Conservation (phyloP, 2,329 filamentous ascomycete species). For the Pyrenophora seminiperda region DNA sequence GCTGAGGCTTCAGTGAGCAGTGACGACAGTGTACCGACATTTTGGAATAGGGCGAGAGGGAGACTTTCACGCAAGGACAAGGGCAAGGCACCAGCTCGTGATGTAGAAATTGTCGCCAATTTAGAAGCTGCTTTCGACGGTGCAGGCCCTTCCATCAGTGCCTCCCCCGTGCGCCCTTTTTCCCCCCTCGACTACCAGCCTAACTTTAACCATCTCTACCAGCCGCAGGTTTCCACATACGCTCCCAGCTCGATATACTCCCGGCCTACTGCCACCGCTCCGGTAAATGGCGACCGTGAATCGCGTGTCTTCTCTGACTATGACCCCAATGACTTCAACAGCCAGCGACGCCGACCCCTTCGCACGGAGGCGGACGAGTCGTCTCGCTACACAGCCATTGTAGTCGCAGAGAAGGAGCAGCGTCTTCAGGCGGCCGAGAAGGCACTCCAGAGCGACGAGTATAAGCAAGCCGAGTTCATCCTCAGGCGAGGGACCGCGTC, state of each 20-base stretch:
- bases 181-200: background rate
- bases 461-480: conserved; percentile 4
- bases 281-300: background rate
- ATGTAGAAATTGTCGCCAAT: background rate
- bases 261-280: background rate
- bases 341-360: background rate
- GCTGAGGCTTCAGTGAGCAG: background rate
- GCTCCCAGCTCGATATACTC: background rate
- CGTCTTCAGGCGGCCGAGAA: background rate
- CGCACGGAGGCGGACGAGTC: background rate
- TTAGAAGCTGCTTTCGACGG: background rate
- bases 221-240: background rate
- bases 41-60: conserved; percentile 7
- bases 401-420: background rate
- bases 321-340: background rate
- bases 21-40: no score
- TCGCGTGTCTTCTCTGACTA: conserved; percentile 7
- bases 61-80: background rate
- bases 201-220: background rate
- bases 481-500: conserved; percentile 1
- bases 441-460: background rate
- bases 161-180: background rate
- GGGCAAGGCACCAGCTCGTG: background rate
- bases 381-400: background rate
- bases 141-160: background rate